A percentile compares a stretch with the other conserved stretches of the same genome.
phyloP scores from a whole-genome alignment of 176 grass and related monocot species.

The Microstegium vimineum region DNA sequence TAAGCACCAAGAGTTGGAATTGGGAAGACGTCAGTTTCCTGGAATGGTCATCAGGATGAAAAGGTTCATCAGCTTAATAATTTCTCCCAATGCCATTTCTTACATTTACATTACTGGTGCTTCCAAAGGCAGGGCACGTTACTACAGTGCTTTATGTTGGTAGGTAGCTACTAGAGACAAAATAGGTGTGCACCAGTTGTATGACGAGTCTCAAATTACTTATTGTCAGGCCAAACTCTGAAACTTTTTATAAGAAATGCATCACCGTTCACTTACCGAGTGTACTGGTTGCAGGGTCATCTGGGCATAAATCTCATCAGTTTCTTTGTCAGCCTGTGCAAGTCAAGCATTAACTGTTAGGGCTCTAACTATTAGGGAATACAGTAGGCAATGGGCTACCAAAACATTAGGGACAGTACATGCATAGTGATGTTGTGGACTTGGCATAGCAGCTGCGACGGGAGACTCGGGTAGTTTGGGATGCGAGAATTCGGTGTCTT shows the following conservation, averaged over 20 bases:
- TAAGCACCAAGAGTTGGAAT: slow-evolving; percentile 70
- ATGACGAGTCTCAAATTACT: neutral
- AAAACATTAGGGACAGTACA: slow-evolving; percentile 33
- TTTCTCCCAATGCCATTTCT: neutral
- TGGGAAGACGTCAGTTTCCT: slow-evolving; percentile 93
- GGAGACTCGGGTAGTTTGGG: slow-evolving; percentile 81
- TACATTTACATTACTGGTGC: neutral
- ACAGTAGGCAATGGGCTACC: neutral
- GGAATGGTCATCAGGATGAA: slow-evolving; percentile 9
- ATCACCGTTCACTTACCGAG: slow-evolving; percentile 51
- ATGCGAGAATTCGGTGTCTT: slow-evolving; percentile 75
- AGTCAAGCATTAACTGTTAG: neutral
- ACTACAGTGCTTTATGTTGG: neutral
- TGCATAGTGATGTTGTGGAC: slow-evolving; percentile 89
- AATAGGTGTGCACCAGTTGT: neutral
- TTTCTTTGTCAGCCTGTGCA: slow-evolving; percentile 90
- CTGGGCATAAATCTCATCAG: slow-evolving; percentile 91
- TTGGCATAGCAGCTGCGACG: slow-evolving; percentile 94
- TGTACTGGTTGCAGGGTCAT: slow-evolving; percentile 96
- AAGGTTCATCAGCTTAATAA: neutral
- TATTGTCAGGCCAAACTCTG: neutral
- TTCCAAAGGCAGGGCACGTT: neutral
- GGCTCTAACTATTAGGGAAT: no score
- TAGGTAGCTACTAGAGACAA: neutral
- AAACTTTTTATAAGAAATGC: neutral